These are phyloP conservation scores for Pichia manshurica DNA, from an alignment of 805 yeast genomes.

Conservation along the genomic window DNA sequence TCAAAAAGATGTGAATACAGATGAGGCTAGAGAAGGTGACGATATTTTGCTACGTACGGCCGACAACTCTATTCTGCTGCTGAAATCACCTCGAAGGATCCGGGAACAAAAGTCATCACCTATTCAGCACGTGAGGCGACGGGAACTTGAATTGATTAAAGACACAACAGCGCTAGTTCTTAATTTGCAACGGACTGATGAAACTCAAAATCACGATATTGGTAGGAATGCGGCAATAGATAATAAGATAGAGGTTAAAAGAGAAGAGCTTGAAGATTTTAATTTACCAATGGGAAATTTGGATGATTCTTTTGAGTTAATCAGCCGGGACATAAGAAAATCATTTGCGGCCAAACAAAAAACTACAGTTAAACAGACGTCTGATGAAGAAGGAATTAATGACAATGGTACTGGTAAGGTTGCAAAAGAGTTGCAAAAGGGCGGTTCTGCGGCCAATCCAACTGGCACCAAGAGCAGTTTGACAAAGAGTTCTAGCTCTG, in stretches of 20 bases:
- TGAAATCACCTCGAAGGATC: conserved; percentile 24
- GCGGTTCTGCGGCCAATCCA: background rate
- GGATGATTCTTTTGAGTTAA: conserved; percentile 27
- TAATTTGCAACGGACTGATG: background rate
- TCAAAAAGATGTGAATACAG: background rate
- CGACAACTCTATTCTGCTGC: conserved; percentile 14
- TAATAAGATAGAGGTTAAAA: background rate
- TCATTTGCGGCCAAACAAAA: conserved; percentile 25
- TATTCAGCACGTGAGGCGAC: conserved; percentile 13
- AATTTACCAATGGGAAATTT: background rate
- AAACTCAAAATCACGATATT: background rate
- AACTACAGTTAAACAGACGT: background rate
- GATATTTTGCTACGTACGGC: background rate
- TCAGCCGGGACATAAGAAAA: conserved; percentile 28
- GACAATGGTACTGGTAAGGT: background rate
- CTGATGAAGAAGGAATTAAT: background rate
- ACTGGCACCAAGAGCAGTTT: background rate
- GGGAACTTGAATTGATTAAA: conserved; percentile 18
- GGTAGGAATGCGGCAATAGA: background rate
- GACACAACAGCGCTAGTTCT: conserved; percentile 16
- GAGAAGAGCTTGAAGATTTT: background rate
- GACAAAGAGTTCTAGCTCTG: background rate
- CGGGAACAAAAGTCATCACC: conserved; percentile 19
- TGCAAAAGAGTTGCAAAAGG: no score
- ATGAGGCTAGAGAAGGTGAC: background rate